These are phyloP conservation scores for Diaporthe batatas DNA, from an alignment of 2,329 filamentous ascomycete species.

Conservation along the genomic window DNA sequence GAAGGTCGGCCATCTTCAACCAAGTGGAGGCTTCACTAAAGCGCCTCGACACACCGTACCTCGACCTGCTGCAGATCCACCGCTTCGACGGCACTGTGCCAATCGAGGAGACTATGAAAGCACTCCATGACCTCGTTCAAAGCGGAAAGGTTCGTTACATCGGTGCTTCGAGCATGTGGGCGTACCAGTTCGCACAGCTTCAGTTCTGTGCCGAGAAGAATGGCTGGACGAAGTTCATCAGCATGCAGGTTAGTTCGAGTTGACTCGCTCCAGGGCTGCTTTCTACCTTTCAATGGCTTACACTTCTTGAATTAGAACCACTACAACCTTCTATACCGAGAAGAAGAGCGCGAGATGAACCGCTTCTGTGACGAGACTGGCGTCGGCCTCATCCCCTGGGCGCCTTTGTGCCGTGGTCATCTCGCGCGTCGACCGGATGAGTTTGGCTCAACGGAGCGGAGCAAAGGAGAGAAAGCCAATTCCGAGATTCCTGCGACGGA, in stretches of 20 bases:
- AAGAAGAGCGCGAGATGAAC: slow-evolving; percentile 67
- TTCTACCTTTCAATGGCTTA: neutral
- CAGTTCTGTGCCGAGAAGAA: slow-evolving; percentile 70
- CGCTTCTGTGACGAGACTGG: slow-evolving; percentile 58
- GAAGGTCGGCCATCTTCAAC: slow-evolving; percentile 56
- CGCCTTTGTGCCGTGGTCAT: slow-evolving; percentile 55
- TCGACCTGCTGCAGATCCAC: slow-evolving; percentile 73
- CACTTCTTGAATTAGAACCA: slow-evolving; percentile 46
- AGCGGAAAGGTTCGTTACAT: slow-evolving; percentile 70
- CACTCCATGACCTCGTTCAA: slow-evolving; percentile 70
- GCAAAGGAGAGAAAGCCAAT: slow-evolving; percentile 52
- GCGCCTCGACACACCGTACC: slow-evolving; percentile 52
- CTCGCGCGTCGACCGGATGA: slow-evolving; percentile 51
- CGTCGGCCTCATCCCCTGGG: slow-evolving; percentile 57
- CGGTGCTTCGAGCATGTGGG: slow-evolving; percentile 65
- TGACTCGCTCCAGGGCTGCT: neutral
- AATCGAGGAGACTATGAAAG: slow-evolving; percentile 73
- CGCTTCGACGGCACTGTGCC: slow-evolving; percentile 67
- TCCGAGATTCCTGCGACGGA: slow-evolving; percentile 52
- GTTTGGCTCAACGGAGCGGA: slow-evolving; percentile 48
- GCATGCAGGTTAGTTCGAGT: slow-evolving; percentile 62
- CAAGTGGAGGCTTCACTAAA: slow-evolving; percentile 54
- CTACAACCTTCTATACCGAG: slow-evolving; percentile 73
- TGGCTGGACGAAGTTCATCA: slow-evolving; percentile 72
- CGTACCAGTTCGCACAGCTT: slow-evolving; percentile 65